A percentile compares a stretch with the other conserved stretches of the same genome.
phyloP scores from a whole-genome alignment of 2,329 filamentous ascomycete genomes.

The Colletotrichum australisinense region DNA sequence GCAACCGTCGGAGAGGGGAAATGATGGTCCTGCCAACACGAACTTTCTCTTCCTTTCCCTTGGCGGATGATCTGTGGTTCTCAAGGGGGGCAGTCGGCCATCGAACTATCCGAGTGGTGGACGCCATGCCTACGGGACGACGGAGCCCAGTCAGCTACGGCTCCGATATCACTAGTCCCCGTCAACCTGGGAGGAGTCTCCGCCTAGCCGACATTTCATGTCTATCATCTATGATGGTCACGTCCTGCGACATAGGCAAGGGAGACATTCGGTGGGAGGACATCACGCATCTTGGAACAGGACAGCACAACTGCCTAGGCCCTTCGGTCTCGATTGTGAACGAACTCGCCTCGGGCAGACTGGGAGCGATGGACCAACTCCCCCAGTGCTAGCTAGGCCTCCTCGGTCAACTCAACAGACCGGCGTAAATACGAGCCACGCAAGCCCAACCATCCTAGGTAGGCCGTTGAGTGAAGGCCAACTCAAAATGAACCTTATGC shows the following conservation, averaged over 20 bases:
- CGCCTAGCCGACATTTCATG: background rate
- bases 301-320: background rate
- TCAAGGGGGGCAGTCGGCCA: slow-evolving; percentile 14
- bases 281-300: background rate
- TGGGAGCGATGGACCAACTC: background rate
- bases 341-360: background rate
- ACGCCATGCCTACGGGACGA: background rate
- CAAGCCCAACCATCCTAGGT: background rate
- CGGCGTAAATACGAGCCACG: background rate
- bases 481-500: background rate
- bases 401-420: background rate
- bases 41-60: slow-evolving; percentile 1
- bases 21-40: slow-evolving; percentile 28
- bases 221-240: background rate
- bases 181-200: background rate
- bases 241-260: background rate
- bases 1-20: slow-evolving; percentile 3
- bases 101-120: slow-evolving; percentile 16
- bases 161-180: background rate
- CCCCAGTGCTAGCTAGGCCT: background rate
- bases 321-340: background rate
- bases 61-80: background rate
- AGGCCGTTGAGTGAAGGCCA: background rate
- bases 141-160: background rate
- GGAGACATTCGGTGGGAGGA: background rate